Base-by-base conservation (phyloP, 225 moss, liverwort and hornwort genomes). In the Lunularia cruciata region DNA sequence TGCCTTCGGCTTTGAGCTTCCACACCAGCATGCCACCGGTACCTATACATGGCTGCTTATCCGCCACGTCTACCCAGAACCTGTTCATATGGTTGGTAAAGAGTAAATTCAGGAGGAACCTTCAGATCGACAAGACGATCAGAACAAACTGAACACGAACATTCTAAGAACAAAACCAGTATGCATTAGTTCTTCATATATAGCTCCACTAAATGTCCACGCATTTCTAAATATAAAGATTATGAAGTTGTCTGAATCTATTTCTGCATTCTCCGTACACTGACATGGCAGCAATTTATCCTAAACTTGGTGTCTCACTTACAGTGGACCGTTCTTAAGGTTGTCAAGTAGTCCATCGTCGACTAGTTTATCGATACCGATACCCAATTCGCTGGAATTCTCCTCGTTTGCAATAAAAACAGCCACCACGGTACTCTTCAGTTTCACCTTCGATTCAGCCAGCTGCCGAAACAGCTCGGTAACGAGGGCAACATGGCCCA, bases 371-470 rank as follows among this genome's bases (percentile, higher is more conserved):
- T 90, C 90, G 67, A 90, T 79, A 23, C 88, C 88, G 38, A 90
- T 83, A 39, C 81, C 83, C 70, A 78, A 47, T 40, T 69, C 79
- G 27, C 84, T 72, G 26, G 84, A 74, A 48, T 80, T 90, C 73
- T 90, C 90, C 72, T 88, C 90, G 40, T 88, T 90, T 3, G 88
- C 90, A 51, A 90, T 90, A 28, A 88, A 88, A 22, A 90, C 88
- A 25, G 79, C 90, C 40, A 86, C 83, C 28, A 88, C 80, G 16
- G 82, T 80, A 37, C 71, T 73, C 73, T 84, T 84, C 55, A 90
- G 74, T 23, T 43, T 46, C n/a, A 80, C 65, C 54, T 51, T 84
- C 31, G 46, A 42, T 74, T 80, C 77, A 43, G 76, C 86, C 36
- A 90, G 77, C 69, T 83, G 67, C 36, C 88, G 78, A 55, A 90